These are phyloP conservation scores for Rubia balearica DNA, from an alignment of 305 asterid genomes.

Conservation along the genomic window DNA sequence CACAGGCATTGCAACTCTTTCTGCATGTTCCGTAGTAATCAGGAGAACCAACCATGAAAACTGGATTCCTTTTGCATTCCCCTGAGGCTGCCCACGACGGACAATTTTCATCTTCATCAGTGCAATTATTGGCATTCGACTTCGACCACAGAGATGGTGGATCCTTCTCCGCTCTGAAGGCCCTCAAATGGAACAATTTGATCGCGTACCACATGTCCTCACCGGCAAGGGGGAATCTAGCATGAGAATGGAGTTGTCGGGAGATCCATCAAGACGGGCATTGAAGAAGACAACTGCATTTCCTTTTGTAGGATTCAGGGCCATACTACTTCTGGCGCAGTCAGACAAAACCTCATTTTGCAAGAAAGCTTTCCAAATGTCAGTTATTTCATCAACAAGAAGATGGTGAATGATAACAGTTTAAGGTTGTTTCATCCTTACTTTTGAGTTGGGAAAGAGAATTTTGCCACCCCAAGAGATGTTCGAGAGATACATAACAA, in stretches of 20 bases:
- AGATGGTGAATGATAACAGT: neutral
- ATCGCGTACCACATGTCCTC: conserved; percentile 73
- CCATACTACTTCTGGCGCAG: conserved; percentile 34
- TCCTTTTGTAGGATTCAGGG: conserved; percentile 49
- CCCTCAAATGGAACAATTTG: conserved; percentile 43
- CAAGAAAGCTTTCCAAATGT: conserved; percentile 21
- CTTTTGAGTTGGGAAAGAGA: conserved; percentile 64
- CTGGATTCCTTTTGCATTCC: conserved; percentile 68
- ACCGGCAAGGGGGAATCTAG: conserved; percentile 54
- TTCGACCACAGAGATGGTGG: conserved; percentile 10
- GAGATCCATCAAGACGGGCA: conserved; percentile 56
- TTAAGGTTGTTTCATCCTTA: conserved; percentile 20
- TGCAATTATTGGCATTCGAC: conserved; percentile 41
- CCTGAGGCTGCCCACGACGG: conserved; percentile 80
- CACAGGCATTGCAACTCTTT: conserved; percentile 81
- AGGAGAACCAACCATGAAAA: conserved; percentile 80
- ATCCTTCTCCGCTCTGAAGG: conserved; percentile 18
- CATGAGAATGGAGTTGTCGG: conserved; percentile 50
- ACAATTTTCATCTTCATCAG: conserved; percentile 78
- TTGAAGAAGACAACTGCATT: conserved; percentile 66
- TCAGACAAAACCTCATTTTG: conserved; percentile 50
- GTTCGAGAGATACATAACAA: conserved; percentile 69
- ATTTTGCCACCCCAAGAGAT: conserved; percentile 61
- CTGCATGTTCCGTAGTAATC: conserved; percentile 87
- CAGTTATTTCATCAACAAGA: conserved; percentile 12